Evolutionary conservation across 441 rosid genomes (phyloP), one percentile per base, ranked within the genome.

Genomic region (Raphanus hybrid): DNA sequence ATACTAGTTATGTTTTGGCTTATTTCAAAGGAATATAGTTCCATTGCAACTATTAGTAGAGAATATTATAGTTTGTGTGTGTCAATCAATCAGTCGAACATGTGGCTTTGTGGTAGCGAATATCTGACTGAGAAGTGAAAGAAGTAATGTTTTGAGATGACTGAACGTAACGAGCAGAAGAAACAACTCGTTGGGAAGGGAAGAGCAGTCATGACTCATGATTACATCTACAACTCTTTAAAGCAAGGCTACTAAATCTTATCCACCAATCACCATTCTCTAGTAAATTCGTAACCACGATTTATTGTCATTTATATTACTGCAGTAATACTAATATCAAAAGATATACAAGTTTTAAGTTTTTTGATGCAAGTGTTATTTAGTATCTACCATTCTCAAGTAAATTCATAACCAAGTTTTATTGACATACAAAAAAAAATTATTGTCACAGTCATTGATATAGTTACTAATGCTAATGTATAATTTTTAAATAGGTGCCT

Each of bases 91-190:
- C 60, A 18, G 5, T 54, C 26, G 16, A 6, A 6, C 9, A 54
- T 54, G 58, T 16, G 23, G 58, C 58, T 54, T 15, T 54, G 9
- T 15, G 23, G 10, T 6, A 1, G 10, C 58, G 10, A 7, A 16
- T 16, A 7, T 16, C 11, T 16, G 26, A 1, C 10, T 18, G 60
- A 55, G 60, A 16, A 55, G 60, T 16, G 60, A 55, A 55, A 55
- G 60, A 55, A 55, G 60, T 16, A 8, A 18, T 15, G 58, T 52
- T 16, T 55, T 55, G 60, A 55, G 60, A 55, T 55, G 60, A 55
- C 60, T 16, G 5, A 54, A 54, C 59, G 59, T 54, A 55, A 54
- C 26, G 26, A 54, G 60, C 60, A 55, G 60, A 52, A 52, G 58
- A 52, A 52, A 52, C 7, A 52, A 14, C 20, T 52, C 57, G 57